These are phyloP conservation scores for Decorospora gaudefroyi DNA, from an alignment of 2,329 filamentous ascomycete species.

Conservation along the genomic window DNA sequence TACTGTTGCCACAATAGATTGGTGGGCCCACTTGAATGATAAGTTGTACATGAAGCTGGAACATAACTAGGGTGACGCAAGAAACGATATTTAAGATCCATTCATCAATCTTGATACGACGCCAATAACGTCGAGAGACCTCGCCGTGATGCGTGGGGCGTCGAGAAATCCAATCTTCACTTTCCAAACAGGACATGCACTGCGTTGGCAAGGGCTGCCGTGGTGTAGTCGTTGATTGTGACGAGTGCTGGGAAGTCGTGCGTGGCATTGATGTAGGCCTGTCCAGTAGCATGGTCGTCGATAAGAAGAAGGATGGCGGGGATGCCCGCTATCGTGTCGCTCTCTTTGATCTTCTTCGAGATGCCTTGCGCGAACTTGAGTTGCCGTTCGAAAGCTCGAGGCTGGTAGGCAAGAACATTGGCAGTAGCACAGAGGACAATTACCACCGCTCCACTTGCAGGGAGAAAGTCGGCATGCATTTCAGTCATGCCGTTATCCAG, in stretches of 20 bases:
- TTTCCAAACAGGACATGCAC: constrained; percentile 36
- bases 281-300: constrained; percentile 20
- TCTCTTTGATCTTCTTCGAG: constrained; percentile 20
- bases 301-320: constrained; percentile 38
- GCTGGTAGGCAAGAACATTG: constrained; percentile 31
- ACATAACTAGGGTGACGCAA: too few species aligned
- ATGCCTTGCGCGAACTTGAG: constrained; percentile 37
- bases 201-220: constrained; percentile 31
- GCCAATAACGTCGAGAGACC: too few species aligned
- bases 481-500: constrained; percentile 66
- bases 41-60: neutral
- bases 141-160: too few species aligned
- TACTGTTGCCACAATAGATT: too few species aligned
- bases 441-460: constrained; percentile 62
- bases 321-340: constrained; percentile 20
- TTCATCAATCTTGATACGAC: neutral
- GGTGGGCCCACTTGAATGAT: too few species aligned
- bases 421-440: constrained; percentile 56
- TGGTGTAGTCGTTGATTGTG: constrained; percentile 36
- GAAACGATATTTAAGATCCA: too few species aligned
- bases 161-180: neutral
- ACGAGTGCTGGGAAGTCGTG: constrained; percentile 37
- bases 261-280: constrained; percentile 28
- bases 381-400: constrained; percentile 38
- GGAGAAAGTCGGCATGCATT: constrained; percentile 66